These are phyloP conservation scores for Dillenia suffruticosa DNA, from an alignment of 164 flowering plant genomes.

Conservation along the genomic window DNA sequence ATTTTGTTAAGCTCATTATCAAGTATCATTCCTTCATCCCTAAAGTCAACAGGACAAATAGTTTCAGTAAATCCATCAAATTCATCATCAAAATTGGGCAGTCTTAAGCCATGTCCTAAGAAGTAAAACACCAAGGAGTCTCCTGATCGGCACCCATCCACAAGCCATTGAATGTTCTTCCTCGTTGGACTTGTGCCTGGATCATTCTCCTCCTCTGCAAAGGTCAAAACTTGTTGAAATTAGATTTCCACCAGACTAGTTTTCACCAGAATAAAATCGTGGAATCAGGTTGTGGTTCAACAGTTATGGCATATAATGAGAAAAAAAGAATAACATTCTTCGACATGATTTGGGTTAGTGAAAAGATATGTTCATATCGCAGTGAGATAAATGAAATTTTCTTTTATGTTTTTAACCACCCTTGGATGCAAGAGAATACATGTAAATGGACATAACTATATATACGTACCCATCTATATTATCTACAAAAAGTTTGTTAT, in stretches of 20 bases:
- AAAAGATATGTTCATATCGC: too few relatives aligned
- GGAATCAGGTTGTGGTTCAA: too few relatives aligned
- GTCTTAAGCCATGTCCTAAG: constrained; percentile 22
- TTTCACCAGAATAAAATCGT: too few relatives aligned
- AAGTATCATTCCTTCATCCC: constrained; percentile 11
- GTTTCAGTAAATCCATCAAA: constrained; percentile 20
- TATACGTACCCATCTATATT: not conserved
- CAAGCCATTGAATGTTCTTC: constrained; percentile 19
- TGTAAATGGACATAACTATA: not conserved
- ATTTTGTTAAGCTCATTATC: constrained; percentile 22
- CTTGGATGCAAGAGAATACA: too few relatives aligned
- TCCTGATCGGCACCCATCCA: constrained; percentile 15
- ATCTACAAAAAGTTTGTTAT: not conserved
- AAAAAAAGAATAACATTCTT: too few relatives aligned
- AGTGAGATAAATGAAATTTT: too few relatives aligned
- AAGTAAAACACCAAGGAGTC: constrained; percentile 24
- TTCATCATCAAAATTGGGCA: constrained; percentile 9
- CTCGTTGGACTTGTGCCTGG: constrained; percentile 15
- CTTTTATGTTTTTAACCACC: not conserved
- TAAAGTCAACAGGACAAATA: constrained; percentile 18
- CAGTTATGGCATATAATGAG: too few relatives aligned
- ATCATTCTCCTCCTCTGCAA: constrained; percentile 19
- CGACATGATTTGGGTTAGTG: too few relatives aligned
- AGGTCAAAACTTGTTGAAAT: too few relatives aligned
- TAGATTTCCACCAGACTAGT: too few relatives aligned